Percentiles rank a stretch among this genome's conserved stretches.
Evolutionary conservation across 805 yeast genomes (phyloP).

Genomic region (Yamadazyma insecticola): DNA sequence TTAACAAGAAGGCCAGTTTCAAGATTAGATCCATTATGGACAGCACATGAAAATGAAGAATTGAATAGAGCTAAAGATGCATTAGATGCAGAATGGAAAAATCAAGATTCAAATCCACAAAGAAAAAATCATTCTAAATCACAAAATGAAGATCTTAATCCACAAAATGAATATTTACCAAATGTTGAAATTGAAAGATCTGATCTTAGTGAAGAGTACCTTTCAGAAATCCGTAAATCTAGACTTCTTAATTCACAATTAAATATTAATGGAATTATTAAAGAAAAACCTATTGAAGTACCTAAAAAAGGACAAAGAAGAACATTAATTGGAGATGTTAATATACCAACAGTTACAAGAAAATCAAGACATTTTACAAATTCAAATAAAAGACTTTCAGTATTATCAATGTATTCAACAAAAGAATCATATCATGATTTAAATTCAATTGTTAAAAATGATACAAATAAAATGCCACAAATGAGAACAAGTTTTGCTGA

Average conservation of each 20-base stretch:
- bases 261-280: constrained; percentile 20
- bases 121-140: constrained; percentile 2
- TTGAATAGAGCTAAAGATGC: constrained; percentile 41
- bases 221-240: constrained; percentile 41
- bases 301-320: constrained; percentile 26
- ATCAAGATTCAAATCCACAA: constrained; percentile 16
- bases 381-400: constrained; percentile 64
- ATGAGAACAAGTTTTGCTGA: constrained; percentile 42
- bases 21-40: constrained; percentile 53
- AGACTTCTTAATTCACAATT: constrained; percentile 40
- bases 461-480: constrained; percentile 18
- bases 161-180: constrained; percentile 26
- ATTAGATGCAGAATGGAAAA: constrained; percentile 28
- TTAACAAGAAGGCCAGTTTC: constrained; percentile 55
- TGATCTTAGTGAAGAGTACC: constrained; percentile 40
- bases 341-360: constrained; percentile 68
- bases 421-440: constrained; percentile 60
- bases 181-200: constrained; percentile 30
- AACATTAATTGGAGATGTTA: constrained; percentile 53
- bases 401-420: constrained; percentile 68
- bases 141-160: constrained; percentile 10
- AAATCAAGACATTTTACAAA: constrained; percentile 58
- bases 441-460: constrained; percentile 31
- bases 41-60: constrained; percentile 46
- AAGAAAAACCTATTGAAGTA: constrained; percentile 11